Conservation (phyloP, 257 asterid species). For the Lavandula angustifolia region DNA sequence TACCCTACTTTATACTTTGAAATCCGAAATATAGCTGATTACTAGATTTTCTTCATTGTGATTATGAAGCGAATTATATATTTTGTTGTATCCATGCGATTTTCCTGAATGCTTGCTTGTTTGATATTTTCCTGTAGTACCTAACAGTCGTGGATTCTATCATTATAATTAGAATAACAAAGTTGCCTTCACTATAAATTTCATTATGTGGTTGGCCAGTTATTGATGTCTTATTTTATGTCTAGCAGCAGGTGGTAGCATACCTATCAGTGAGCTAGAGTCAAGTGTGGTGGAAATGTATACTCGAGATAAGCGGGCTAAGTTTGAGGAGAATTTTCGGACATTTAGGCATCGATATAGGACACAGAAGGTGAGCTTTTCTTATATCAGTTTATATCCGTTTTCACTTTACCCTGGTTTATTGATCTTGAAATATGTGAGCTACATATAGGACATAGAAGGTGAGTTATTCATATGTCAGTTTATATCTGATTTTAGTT, state of each 20-base stretch:
- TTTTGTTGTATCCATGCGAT: no score
- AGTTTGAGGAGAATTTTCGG: constrained; percentile 53
- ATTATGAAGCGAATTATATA: neutral
- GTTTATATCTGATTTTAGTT: constrained; percentile 19
- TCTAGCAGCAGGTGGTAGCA: constrained; percentile 66
- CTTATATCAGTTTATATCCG: constrained; percentile 5
- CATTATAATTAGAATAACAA: neutral
- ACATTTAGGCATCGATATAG: constrained; percentile 47
- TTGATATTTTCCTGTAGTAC: constrained; percentile 6
- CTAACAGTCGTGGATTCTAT: neutral
- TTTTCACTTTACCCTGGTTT: constrained; percentile 24
- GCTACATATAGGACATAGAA: constrained; percentile 37
- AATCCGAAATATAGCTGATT: neutral
- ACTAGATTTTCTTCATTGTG: neutral
- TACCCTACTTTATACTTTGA: neutral
- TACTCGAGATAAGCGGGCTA: constrained; percentile 56
- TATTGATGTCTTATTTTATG: neutral
- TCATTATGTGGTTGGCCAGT: constrained; percentile 2
- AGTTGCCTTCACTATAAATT: constrained; percentile 1
- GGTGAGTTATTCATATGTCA: constrained; percentile 38
- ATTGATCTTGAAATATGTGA: constrained; percentile 28
- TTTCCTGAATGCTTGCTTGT: constrained; percentile 19
- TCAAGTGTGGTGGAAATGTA: constrained; percentile 55
- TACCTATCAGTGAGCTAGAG: constrained; percentile 59
- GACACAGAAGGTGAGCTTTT: constrained; percentile 45